A percentile compares a stretch with the other conserved stretches of the same genome.
phyloP scores from a whole-genome alignment of 2,329 filamentous ascomycete genomes.

The Botrytis sinoallii region DNA sequence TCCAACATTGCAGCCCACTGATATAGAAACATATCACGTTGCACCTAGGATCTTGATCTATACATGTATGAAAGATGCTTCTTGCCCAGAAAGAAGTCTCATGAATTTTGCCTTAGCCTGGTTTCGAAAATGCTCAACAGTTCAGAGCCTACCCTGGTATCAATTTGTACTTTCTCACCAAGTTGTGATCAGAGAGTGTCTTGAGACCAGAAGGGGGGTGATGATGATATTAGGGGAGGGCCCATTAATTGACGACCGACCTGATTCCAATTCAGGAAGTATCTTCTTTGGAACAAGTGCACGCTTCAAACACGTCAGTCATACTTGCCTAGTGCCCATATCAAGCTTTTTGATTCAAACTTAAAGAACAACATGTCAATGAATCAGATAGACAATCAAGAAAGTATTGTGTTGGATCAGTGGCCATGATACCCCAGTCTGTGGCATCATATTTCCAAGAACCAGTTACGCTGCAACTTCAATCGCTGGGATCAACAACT shows the following conservation, averaged over 20 bases:
- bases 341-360: neutral
- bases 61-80: neutral
- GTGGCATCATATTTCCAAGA: too few species aligned
- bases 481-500: too few species aligned
- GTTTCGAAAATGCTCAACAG: neutral
- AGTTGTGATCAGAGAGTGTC: neutral
- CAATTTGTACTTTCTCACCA: too few species aligned
- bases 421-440: too few species aligned
- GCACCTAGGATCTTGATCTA: neutral
- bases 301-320: neutral
- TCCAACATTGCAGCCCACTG: neutral
- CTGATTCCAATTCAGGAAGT: neutral
- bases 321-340: neutral
- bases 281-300: neutral
- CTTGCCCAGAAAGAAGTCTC: neutral
- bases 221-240: too few species aligned
- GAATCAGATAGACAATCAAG: neutral
- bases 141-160: neutral
- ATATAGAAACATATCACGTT: too few species aligned
- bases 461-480: too few species aligned
- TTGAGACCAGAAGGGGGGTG: neutral
- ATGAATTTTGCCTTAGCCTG: neutral
- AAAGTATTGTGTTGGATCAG: neutral
- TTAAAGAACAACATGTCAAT: neutral
- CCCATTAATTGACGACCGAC: too few species aligned